These are phyloP conservation scores for Phyllachora maydis DNA, from an alignment of 2,329 filamentous ascomycete genomes.

Conservation along the genomic window DNA sequence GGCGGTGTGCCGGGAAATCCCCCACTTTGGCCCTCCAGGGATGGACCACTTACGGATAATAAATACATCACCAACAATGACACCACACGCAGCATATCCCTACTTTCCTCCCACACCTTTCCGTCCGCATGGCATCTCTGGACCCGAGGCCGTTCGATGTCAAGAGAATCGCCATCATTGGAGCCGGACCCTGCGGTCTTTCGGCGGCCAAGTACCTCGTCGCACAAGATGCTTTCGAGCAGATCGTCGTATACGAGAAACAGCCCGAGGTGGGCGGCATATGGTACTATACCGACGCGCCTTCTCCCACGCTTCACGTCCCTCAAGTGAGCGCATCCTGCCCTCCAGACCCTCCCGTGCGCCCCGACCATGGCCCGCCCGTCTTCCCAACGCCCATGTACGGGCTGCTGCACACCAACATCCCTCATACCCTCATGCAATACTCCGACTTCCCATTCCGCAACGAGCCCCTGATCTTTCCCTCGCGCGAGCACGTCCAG, in stretches of 20 bases:
- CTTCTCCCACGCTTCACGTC: constrained; percentile 25
- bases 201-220: constrained; percentile 62
- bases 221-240: constrained; percentile 45
- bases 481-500: constrained; percentile 47
- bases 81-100: too few species aligned
- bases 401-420: constrained; percentile 66
- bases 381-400: constrained; percentile 73
- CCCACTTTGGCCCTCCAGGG: too few species aligned
- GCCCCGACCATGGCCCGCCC: constrained; percentile 19
- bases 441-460: constrained; percentile 54
- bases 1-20: too few species aligned
- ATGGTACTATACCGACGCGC: constrained; percentile 55
- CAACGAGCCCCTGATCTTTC: constrained; percentile 47
- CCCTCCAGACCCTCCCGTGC: constrained; percentile 41
- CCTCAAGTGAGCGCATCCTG: constrained; percentile 50
- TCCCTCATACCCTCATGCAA: constrained; percentile 61
- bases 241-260: constrained; percentile 67
- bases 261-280: constrained; percentile 57
- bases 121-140: constrained; percentile 8
- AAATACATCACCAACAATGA: too few species aligned
- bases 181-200: constrained; percentile 64
- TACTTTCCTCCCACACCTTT: background rate
- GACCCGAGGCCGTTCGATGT: constrained; percentile 20
- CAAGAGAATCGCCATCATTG: constrained; percentile 53
- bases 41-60: too few species aligned